Percentiles rank a stretch among this genome's conserved stretches.
phyloP scores from a whole-genome alignment of 345 rosid genomes.

The Salix viminalis region DNA sequence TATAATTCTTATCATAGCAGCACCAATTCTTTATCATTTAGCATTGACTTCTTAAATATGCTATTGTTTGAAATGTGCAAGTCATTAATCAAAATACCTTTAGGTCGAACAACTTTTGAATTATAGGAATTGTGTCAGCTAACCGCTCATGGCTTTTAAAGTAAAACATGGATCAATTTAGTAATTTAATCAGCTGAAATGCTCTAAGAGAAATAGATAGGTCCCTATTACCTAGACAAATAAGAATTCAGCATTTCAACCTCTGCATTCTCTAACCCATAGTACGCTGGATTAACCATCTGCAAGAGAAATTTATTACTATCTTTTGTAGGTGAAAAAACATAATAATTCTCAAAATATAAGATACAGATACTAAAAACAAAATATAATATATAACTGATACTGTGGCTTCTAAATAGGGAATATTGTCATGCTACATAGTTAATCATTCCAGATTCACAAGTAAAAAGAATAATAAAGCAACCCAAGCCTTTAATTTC shows the following conservation, averaged over 20 bases:
- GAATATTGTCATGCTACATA: too few species aligned
- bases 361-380: background rate
- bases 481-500: too few species aligned
- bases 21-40: background rate
- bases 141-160: background rate
- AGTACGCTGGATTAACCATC: constrained; percentile 96
- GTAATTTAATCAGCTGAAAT: background rate
- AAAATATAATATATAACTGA: too few species aligned
- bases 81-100: background rate
- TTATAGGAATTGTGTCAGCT: background rate
- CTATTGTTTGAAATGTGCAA: background rate
- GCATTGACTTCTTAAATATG: background rate
- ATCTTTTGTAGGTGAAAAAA: background rate
- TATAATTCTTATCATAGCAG: background rate
- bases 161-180: background rate
- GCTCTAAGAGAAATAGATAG: background rate
- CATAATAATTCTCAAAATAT: background rate
- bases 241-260: constrained; percentile 69
- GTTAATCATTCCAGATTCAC: too few species aligned
- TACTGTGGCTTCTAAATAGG: too few species aligned
- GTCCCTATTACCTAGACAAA: constrained; percentile 61
- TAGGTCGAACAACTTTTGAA: background rate
- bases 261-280: constrained; percentile 72
- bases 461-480: too few species aligned
- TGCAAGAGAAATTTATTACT: constrained; percentile 19